Evolutionary conservation across 2,329 filamentous ascomycete species (phyloP), one percentile per base, ranked within the genome.

Genomic region (Neofusicoccum sp.): DNA sequence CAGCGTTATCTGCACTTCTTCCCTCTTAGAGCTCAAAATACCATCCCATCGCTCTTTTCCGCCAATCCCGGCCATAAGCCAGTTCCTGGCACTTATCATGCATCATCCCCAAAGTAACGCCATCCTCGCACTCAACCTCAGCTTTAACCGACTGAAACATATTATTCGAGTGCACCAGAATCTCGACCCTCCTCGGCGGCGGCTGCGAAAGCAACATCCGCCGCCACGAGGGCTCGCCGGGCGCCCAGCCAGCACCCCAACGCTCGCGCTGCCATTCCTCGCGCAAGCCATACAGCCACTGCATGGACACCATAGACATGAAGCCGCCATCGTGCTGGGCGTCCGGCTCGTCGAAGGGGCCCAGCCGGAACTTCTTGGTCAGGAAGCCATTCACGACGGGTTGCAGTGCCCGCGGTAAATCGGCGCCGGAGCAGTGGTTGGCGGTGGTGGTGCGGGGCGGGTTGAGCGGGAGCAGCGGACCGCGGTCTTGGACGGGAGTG

Each of bases 1-100:
- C 43, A 43, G 40, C 28, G 9, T 45, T 65, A 79, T 28, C 64
- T 68, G 36, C 63, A 69, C 43, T 70, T 69, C 53, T 71, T 68
- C 3, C 72, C 73, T 6, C 6, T 60, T 45, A 60, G 24, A 60
- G 41, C 38, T 61, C 58, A 31, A 61, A 61, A 11, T 44, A 61
- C 58, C 58, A 61, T 6, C 58, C 58, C 58, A 61, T 53, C 16
- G 28, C 31, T 20, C 48, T 45, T 30, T 43, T 54, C 24, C 31
- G 16, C 58, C 47, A 61, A 45, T 36, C 24, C 12, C 36, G 16
- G 3, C 47, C 40, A 12, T 24, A n/a, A 16, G 28, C 12, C 30
- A 44, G 8, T 12, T 38, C 30, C 40, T 47, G 38, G 28, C 38
- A 44, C 48, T 44, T 38, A 20, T 53, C 58, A 12, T 45, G 24